Evolutionary conservation across 1,284 basidiomycete species (phyloP), one percentile per base, ranked within the genome.

Genomic region (Leccinum discolor): DNA sequence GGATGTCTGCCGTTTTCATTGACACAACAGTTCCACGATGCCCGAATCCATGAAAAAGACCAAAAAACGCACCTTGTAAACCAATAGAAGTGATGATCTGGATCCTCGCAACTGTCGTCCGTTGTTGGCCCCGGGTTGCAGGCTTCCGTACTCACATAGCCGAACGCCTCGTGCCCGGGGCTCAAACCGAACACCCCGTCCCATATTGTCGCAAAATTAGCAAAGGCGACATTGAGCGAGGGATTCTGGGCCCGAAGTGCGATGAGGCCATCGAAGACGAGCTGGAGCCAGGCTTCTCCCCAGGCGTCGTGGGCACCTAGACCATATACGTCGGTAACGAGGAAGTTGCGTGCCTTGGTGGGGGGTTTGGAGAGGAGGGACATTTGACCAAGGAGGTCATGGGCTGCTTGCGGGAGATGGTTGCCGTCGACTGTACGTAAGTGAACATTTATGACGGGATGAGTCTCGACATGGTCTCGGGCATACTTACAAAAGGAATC

Each of bases 21-120:
- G n/a, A 47, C 2, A 38, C 14, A 38, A 70, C 54, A 68, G 54
- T 32, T 18, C 38, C 8, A 18, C n/a, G 26, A 44, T 2, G 12
- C 23, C 60, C 11, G 0, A 58, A 26, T 1, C 2, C 4, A 26
- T 5, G n/a, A n/a, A 35, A 42, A 67, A 60, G 14, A 11, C 23
- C 1, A 0, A 10, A 26, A 54, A 16, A 71, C 82, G 71, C 66
- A 84, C 85, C 80, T 80, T 23, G 75, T 72, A 14, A 85, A 79
- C 80, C 84, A 87, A 66, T 85, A 84, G 67, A 86, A 84, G 23
- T 77, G 78, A 66, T 80, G 81, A 47, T 81, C 81, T 4, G 85
- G 83, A 66, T 86, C 83, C 32, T 67, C 58, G 60, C 83, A 85
- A 12, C 67, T 69, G 0, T 70, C 75, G 4, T 68, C 65, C 3